Percentiles rank a stretch among this genome's conserved stretches.
Conservation (phyloP, 352 stramenopile genomes). For the Globisporangium nodosum region DNA sequence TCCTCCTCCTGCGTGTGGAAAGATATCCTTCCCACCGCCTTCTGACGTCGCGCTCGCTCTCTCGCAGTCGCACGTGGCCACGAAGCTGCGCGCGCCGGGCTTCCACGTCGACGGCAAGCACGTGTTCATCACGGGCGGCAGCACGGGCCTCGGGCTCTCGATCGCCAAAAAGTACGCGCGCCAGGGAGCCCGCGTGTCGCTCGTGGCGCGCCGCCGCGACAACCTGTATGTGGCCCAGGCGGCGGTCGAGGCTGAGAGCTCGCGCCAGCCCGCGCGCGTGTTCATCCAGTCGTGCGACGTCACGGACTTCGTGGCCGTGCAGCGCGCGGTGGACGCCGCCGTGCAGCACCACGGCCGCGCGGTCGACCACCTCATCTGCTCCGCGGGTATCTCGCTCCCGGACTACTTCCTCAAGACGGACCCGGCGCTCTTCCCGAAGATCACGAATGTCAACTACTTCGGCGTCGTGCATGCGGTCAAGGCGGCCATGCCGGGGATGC, state of each 20-base stretch:
- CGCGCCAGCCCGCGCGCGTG: constrained; percentile 26
- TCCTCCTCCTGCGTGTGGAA: background rate
- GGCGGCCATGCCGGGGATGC: constrained; percentile 74
- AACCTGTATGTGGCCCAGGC: constrained; percentile 61
- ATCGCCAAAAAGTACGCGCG: constrained; percentile 66
- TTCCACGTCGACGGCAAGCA: constrained; percentile 78
- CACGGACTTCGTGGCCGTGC: constrained; percentile 47
- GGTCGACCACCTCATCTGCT: constrained; percentile 73
- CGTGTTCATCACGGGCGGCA: constrained; percentile 60
- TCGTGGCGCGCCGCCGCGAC: constrained; percentile 48
- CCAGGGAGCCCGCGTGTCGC: constrained; percentile 66
- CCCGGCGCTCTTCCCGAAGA: constrained; percentile 60
- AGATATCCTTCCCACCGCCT: too few species aligned
- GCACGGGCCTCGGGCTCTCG: constrained; percentile 58
- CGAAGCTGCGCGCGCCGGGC: constrained; percentile 52
- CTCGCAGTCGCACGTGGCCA: constrained; percentile 53
- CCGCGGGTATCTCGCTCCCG: constrained; percentile 46
- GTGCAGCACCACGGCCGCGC: constrained; percentile 58
- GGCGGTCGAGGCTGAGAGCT: constrained; percentile 46
- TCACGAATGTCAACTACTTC: constrained; percentile 89
- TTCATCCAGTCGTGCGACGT: constrained; percentile 78
- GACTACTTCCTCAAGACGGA: constrained; percentile 79
- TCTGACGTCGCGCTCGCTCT: background rate
- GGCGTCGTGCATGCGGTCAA: constrained; percentile 74
- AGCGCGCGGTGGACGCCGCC: constrained; percentile 55